phyloP scores from a whole-genome alignment of 768 basidiomycete species.

The Tephrocybe sp. region DNA sequence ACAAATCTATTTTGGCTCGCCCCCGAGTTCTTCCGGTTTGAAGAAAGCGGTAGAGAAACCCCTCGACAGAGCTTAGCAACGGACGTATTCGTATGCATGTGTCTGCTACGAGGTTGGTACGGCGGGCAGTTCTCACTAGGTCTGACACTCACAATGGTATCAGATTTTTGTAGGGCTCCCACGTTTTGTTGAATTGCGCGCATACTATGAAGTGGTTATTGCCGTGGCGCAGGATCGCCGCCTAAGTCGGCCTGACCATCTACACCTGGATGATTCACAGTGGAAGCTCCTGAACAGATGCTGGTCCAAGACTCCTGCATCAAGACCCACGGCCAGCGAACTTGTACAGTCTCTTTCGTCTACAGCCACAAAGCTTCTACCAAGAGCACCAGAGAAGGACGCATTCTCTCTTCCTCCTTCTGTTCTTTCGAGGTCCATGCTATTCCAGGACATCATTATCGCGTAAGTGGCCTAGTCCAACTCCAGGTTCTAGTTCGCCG shows the following conservation, averaged over 20 bases:
- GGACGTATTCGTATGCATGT: constrained; percentile 12
- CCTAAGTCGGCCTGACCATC: background rate
- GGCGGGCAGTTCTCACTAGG: background rate
- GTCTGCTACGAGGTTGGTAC: constrained; percentile 5
- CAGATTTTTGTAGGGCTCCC: constrained; percentile 9
- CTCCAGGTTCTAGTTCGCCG: background rate
- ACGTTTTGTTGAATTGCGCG: constrained; percentile 3
- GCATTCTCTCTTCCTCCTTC: background rate
- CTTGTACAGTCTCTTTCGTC: background rate
- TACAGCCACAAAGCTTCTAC: background rate
- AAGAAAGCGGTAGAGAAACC: constrained; percentile 1
- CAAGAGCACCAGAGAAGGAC: background rate
- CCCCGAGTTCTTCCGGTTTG: constrained; percentile 8
- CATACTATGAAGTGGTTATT: constrained; percentile 1
- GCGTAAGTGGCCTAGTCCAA: constrained; percentile 11
- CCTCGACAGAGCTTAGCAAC: constrained; percentile 9
- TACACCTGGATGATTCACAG: background rate
- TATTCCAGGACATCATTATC: constrained; percentile 16
- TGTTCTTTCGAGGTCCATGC: background rate
- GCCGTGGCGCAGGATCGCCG: constrained; percentile 2
- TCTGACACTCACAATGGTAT: background rate
- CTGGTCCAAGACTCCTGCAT: background rate
- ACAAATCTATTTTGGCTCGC: constrained; percentile 9
- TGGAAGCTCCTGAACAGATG: constrained; percentile 9
- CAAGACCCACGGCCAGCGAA: background rate